Evolutionary conservation across 768 basidiomycete genomes (phyloP).

Genomic region (Leccinum variicolor): DNA sequence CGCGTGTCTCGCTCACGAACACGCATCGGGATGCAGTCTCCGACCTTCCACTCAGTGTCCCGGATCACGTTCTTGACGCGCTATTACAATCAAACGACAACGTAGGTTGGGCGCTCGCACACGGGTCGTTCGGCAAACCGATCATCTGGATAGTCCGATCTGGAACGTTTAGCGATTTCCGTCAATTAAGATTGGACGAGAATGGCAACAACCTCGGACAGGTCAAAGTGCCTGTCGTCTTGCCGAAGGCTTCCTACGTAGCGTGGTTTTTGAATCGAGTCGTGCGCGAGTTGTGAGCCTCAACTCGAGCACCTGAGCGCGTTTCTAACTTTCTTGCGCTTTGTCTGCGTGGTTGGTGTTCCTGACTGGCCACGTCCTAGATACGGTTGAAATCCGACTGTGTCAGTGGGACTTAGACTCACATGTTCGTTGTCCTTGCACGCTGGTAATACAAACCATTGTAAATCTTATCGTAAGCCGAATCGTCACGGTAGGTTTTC

Average conservation of each 20-base stretch:
- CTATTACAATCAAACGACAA: background rate
- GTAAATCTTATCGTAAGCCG: no score
- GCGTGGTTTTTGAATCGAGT: conserved; percentile 17
- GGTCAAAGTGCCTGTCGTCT: conserved; percentile 22
- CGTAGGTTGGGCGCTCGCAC: background rate
- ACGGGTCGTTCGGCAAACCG: conserved; percentile 7
- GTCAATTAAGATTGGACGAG: conserved; percentile 16
- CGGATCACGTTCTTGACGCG: conserved; percentile 8
- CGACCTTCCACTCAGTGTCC: background rate
- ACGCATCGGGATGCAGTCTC: background rate
- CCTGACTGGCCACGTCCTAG: no score
- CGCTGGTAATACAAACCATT: no score
- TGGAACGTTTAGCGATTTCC: conserved; percentile 22
- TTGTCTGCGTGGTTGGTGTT: no score
- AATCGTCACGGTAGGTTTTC: no score
- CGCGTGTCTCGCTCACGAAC: background rate
- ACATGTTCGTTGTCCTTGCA: no score
- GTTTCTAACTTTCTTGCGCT: background rate
- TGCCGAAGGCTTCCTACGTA: conserved; percentile 6
- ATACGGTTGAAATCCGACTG: no score
- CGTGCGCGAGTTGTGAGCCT: conserved; percentile 10
- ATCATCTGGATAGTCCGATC: conserved; percentile 20
- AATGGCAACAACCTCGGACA: conserved; percentile 5
- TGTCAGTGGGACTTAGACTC: no score
- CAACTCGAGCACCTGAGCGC: background rate